Conservation (phyloP, 2,329 filamentous ascomycete species). For the Pseudopithomyces chartarum region DNA sequence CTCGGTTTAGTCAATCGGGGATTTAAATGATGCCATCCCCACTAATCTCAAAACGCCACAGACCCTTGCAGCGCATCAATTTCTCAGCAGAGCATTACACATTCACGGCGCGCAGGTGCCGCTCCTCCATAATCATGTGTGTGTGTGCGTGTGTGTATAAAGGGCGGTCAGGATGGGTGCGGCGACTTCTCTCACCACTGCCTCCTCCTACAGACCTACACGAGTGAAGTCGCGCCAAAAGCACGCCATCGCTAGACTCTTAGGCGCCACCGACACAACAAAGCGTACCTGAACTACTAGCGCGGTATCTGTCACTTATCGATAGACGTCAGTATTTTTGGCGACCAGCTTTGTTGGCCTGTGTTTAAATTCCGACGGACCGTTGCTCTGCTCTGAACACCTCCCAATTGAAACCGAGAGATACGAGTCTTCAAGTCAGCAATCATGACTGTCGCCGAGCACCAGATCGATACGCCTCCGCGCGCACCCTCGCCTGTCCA, state of each 20-base stretch:
- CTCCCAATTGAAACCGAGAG: neutral
- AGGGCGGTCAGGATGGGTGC: neutral
- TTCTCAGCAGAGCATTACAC: constrained; percentile 24
- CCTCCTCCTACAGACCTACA: neutral
- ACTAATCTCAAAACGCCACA: constrained; percentile 26
- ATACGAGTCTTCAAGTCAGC: neutral
- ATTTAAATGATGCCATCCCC: constrained; percentile 36
- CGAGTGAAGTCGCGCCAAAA: neutral
- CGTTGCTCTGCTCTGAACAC: neutral
- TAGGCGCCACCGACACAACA: constrained; percentile 28
- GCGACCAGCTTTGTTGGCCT: neutral
- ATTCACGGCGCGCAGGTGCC: constrained; percentile 17
- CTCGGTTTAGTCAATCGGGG: constrained; percentile 18
- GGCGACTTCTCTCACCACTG: neutral
- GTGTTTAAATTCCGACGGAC: neutral
- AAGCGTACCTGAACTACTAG: constrained; percentile 16
- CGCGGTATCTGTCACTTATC: constrained; percentile 4
- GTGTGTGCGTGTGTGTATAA: neutral
- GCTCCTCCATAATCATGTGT: neutral
- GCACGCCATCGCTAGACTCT: constrained; percentile 20
- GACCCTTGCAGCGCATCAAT: constrained; percentile 10
- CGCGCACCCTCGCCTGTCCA: constrained; percentile 74
- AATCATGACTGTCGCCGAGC: constrained; percentile 49
- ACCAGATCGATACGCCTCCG: constrained; percentile 73
- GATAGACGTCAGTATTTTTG: constrained; percentile 9